Percentiles rank a stretch among this genome's conserved stretches.
phyloP scores from a whole-genome alignment of 2,329 filamentous ascomycete genomes.

The Magnaporthales sp. region DNA sequence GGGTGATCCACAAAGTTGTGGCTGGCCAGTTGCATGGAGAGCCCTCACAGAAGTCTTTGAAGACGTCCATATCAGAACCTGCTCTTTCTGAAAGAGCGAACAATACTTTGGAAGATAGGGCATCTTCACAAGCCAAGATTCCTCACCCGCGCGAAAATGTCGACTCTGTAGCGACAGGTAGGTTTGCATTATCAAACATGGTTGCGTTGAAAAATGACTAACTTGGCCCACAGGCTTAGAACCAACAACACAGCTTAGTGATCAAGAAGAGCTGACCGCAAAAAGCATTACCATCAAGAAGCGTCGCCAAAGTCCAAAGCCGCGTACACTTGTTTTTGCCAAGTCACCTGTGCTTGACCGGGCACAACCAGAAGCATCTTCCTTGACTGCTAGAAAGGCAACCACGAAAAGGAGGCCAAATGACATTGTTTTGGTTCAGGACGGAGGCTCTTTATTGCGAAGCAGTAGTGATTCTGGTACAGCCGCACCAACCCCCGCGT shows the following conservation, averaged over 20 bases:
- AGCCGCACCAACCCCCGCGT: neutral
- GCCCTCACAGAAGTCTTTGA: constrained; percentile 12
- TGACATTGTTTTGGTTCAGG: neutral
- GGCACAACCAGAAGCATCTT: neutral
- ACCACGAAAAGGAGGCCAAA: neutral
- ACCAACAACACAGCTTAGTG: neutral
- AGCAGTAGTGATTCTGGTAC: neutral
- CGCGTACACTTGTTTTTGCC: neutral
- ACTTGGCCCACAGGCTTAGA: neutral
- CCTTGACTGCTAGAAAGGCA: neutral
- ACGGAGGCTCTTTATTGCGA: neutral
- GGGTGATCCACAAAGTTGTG: constrained; percentile 15
- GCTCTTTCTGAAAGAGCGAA: neutral
- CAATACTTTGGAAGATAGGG: neutral
- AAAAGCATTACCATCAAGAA: neutral
- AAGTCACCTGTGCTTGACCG: neutral
- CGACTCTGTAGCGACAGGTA: neutral
- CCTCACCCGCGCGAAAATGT: neutral
- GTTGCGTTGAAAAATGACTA: neutral
- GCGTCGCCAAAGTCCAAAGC: neutral
- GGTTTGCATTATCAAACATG: neutral
- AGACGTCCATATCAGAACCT: constrained; percentile 30
- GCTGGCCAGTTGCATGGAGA: neutral
- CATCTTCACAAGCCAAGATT: constrained; percentile 6
- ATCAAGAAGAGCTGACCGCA: neutral